phyloP scores from a whole-genome alignment of 352 stramenopile species.

The Globisporangium ultimum region DNA sequence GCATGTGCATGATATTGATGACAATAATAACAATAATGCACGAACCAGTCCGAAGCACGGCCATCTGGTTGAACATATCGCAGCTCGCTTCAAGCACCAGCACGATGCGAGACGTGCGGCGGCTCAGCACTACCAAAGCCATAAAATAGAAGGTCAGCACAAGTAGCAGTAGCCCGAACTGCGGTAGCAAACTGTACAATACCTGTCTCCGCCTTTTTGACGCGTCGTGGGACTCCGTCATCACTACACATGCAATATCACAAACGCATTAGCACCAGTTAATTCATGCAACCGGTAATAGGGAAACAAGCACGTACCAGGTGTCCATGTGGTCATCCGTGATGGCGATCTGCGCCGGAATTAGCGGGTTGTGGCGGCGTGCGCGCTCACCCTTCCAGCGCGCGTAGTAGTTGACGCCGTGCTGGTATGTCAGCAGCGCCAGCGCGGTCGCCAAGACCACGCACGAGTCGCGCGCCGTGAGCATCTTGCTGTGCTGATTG shows the following conservation, averaged over 20 bases:
- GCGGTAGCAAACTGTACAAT: too few species aligned
- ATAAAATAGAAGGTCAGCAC: not conserved
- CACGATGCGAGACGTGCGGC: slow-evolving; percentile 30
- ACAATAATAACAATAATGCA: too few species aligned
- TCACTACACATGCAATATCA: not conserved
- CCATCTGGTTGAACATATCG: slow-evolving; percentile 39
- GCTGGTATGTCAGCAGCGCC: slow-evolving; percentile 19
- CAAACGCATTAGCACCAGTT: too few species aligned
- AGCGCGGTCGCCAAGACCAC: slow-evolving; percentile 15
- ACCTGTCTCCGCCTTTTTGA: slow-evolving; percentile 34
- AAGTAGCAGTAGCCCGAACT: not conserved
- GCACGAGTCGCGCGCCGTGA: slow-evolving; percentile 18
- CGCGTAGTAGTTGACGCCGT: slow-evolving; percentile 14
- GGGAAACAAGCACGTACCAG: not conserved
- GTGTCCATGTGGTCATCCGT: slow-evolving; percentile 19
- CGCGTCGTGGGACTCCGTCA: slow-evolving; percentile 7
- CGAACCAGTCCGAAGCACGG: slow-evolving; percentile 26
- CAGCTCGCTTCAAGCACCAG: slow-evolving; percentile 39
- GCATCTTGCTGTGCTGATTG: slow-evolving; percentile 11
- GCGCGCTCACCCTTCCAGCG: slow-evolving; percentile 14
- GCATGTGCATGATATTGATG: too few species aligned
- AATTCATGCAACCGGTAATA: too few species aligned
- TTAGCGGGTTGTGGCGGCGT: slow-evolving; percentile 17
- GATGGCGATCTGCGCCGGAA: slow-evolving; percentile 21
- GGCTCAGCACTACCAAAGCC: slow-evolving; percentile 22